Evolutionary conservation across 2,329 filamentous ascomycete genomes (phyloP).

Genomic region (Aureobasidium sp.): DNA sequence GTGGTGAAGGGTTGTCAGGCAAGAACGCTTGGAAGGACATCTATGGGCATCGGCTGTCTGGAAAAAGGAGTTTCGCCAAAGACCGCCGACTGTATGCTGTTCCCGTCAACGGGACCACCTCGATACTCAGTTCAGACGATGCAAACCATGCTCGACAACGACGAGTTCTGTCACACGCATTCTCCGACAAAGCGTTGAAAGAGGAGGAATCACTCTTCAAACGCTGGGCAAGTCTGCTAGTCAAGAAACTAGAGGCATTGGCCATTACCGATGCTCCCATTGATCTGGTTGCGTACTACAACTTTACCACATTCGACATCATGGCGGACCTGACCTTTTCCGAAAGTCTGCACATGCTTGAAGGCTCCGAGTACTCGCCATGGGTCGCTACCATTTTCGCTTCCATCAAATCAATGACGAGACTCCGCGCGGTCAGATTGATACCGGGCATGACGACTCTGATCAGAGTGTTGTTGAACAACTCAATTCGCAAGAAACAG

Average conservation of each 20-base stretch:
- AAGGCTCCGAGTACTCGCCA: conserved; percentile 20
- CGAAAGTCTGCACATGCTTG: conserved; percentile 29
- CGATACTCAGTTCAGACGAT: conserved; percentile 28
- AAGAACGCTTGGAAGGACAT: conserved; percentile 38
- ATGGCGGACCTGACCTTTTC: conserved; percentile 26
- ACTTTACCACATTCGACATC: conserved; percentile 28
- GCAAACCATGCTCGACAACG: conserved; percentile 34
- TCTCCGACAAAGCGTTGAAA: conserved; percentile 34
- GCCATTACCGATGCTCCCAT: conserved; percentile 25
- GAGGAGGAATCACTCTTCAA: conserved; percentile 36
- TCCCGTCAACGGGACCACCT: conserved; percentile 11
- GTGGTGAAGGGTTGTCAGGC: conserved; percentile 8
- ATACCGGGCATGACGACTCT: conserved; percentile 12
- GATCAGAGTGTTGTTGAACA: neutral
- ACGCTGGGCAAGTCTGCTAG: conserved; percentile 36
- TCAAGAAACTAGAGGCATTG: conserved; percentile 33
- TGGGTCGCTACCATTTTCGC: conserved; percentile 20
- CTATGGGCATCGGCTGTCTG: conserved; percentile 12
- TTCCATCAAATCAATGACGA: conserved; percentile 15
- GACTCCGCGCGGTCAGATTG: conserved; percentile 13
- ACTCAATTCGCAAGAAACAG: conserved; percentile 13
- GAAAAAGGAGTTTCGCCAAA: conserved; percentile 23
- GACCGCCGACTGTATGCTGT: conserved; percentile 21
- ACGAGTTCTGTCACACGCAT: conserved; percentile 35
- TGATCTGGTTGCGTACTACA: conserved; percentile 26